Percentiles rank a stretch among this genome's conserved stretches.
phyloP scores from a whole-genome alignment of 257 asterid genomes.

The Solanum bulbocastanum region DNA sequence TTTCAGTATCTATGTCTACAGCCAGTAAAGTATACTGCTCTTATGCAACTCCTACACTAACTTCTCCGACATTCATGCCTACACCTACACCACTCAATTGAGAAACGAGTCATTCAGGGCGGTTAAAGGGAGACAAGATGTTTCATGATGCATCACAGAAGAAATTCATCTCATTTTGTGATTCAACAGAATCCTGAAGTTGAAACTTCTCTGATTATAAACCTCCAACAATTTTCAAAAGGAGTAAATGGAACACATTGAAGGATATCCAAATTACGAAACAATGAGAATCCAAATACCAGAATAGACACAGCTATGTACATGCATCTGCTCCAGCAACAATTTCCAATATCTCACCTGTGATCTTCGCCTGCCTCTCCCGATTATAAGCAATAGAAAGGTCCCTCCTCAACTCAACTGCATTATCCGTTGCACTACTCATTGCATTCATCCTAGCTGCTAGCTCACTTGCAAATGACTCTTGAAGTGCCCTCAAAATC shows the following conservation, averaged over 20 bases:
- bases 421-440: conserved; percentile 69
- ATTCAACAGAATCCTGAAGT: neutral
- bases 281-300: neutral
- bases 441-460: conserved; percentile 73
- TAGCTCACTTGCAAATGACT: conserved; percentile 73
- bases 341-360: conserved; percentile 60
- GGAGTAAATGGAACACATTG: neutral
- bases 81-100: neutral
- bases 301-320: conserved; percentile 2
- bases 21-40: neutral
- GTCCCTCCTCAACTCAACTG: conserved; percentile 43
- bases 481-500: conserved; percentile 72
- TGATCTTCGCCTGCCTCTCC: conserved; percentile 64
- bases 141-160: neutral
- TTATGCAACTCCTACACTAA: neutral
- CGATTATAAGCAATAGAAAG: conserved; percentile 58
- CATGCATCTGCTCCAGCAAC: conserved; percentile 73
- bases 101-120: neutral
- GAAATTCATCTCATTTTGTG: neutral
- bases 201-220: neutral
- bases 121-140: neutral
- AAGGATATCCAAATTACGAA: neutral
- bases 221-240: neutral
- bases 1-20: neutral
- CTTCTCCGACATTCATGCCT: neutral